phyloP scores from a whole-genome alignment of 179 eudicot genomes.

The Actinidia arguta region DNA sequence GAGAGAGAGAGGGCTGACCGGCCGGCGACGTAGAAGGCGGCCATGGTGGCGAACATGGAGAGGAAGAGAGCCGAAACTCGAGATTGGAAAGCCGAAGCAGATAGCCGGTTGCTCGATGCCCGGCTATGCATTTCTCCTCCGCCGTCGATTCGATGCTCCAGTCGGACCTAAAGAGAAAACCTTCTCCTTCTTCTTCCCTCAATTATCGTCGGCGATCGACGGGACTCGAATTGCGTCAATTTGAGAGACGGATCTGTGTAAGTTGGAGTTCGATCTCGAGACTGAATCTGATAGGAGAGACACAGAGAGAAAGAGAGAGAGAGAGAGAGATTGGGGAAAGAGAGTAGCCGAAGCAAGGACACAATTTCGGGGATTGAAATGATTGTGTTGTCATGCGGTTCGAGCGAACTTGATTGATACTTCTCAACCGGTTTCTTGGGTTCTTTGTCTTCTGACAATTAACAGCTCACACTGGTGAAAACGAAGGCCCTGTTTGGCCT shows the following conservation, averaged over 20 bases:
- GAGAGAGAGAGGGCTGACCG: slow-evolving; percentile 42
- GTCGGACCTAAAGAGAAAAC: not conserved
- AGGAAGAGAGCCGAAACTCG: slow-evolving; percentile 59
- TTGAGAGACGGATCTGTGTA: slow-evolving; percentile 1
- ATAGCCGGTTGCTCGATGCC: slow-evolving; percentile 54
- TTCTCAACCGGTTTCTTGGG: slow-evolving; percentile 6
- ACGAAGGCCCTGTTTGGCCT: too few relatives aligned
- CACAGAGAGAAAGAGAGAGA: not conserved
- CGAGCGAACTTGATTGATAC: not conserved
- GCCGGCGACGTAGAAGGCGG: slow-evolving; percentile 81
- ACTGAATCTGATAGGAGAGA: not conserved
- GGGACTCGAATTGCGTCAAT: not conserved
- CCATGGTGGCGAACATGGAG: slow-evolving; percentile 88
- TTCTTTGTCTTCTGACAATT: not conserved
- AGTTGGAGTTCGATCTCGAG: not conserved
- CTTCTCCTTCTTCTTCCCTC: slow-evolving; percentile 5
- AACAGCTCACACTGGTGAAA: not conserved
- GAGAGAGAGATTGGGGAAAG: not conserved
- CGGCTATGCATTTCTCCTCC: slow-evolving; percentile 59
- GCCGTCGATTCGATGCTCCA: not conserved
- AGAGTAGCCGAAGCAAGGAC: not conserved
- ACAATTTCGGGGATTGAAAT: not conserved
- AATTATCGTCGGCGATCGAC: not conserved
- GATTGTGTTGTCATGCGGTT: too few relatives aligned
- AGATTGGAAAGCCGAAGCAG: slow-evolving; percentile 52